phyloP scores from a whole-genome alignment of 2,329 filamentous ascomycete genomes.

The Truncatella angustata region DNA sequence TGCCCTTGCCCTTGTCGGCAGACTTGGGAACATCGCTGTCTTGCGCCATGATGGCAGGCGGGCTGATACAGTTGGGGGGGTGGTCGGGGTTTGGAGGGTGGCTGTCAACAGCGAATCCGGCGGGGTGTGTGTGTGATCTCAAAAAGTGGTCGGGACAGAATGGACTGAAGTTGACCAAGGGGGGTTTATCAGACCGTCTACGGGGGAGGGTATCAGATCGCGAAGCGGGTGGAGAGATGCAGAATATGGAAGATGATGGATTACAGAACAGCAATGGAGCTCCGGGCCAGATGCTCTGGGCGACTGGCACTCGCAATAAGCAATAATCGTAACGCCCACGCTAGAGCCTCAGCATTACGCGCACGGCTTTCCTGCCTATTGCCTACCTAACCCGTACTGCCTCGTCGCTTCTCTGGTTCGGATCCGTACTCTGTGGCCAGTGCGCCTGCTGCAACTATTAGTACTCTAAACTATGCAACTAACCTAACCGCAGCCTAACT shows the following conservation, averaged over 20 bases:
- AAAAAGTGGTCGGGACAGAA: background rate
- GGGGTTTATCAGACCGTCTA: no score
- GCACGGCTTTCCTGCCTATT: background rate
- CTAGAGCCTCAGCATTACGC: constrained; percentile 5
- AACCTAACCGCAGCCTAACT: no score
- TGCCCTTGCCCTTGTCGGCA: constrained; percentile 94
- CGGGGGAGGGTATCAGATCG: background rate
- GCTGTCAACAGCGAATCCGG: background rate
- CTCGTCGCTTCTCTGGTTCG: no score
- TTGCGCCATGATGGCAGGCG: constrained; percentile 73
- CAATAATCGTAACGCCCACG: background rate
- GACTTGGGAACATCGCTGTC: constrained; percentile 83
- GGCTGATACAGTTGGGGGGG: constrained; percentile 10
- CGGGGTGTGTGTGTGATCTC: background rate
- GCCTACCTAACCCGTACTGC: no score
- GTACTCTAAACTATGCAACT: no score
- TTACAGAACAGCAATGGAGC: constrained; percentile 13
- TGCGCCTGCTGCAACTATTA: no score
- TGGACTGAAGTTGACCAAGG: no score
- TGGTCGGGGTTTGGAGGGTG: background rate
- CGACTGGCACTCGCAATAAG: no score
- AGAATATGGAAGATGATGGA: constrained; percentile 14
- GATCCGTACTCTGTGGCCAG: no score
- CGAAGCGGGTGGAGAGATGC: constrained; percentile 12
- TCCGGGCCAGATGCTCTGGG: constrained; percentile 9